These are phyloP conservation scores for Trypanosoma platydactyli DNA, from an alignment of 208 protist species.

Conservation along the genomic window DNA sequence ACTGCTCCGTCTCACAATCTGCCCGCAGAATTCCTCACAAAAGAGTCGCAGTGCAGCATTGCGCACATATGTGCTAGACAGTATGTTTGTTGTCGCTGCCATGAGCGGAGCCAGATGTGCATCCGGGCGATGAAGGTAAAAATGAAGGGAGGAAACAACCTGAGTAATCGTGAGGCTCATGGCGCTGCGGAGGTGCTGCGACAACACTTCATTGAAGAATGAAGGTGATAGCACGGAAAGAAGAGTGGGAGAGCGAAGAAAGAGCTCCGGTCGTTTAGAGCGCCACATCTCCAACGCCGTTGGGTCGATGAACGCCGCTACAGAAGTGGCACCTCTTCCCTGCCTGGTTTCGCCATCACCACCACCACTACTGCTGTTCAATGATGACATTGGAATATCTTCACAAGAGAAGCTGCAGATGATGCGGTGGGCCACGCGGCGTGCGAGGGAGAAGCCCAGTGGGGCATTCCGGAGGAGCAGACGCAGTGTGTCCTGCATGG, in stretches of 20 bases:
- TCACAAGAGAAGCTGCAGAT: slow-evolving; percentile 62
- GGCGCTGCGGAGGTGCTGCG: slow-evolving; percentile 31
- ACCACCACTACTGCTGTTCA: not conserved
- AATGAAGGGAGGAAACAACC: slow-evolving; percentile 55
- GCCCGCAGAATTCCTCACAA: slow-evolving; percentile 61
- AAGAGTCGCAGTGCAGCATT: slow-evolving; percentile 62
- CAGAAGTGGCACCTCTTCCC: not conserved
- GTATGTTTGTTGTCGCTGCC: slow-evolving; percentile 63
- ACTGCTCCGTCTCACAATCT: slow-evolving; percentile 52
- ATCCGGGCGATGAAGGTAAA: slow-evolving; percentile 47
- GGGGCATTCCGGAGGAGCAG: slow-evolving; percentile 28
- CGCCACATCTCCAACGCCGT: slow-evolving; percentile 17
- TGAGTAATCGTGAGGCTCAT: slow-evolving; percentile 38
- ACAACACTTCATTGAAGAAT: slow-evolving; percentile 49
- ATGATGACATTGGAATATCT: slow-evolving; percentile 24
- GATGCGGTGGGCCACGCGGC: slow-evolving; percentile 39
- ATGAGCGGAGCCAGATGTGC: slow-evolving; percentile 63
- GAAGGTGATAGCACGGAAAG: slow-evolving; percentile 56
- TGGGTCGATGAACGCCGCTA: slow-evolving; percentile 5
- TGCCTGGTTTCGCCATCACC: slow-evolving; percentile 1
- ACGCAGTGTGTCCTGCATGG: slow-evolving; percentile 55
- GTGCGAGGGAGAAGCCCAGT: slow-evolving; percentile 27
- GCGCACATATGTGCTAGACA: slow-evolving; percentile 39
- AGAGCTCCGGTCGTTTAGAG: slow-evolving; percentile 30
- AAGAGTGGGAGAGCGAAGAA: slow-evolving; percentile 57